A percentile compares a stretch with the other conserved stretches of the same genome.
These are phyloP conservation scores for Aphanomyces astaci DNA, from an alignment of 352 stramenopile species.

Conservation along the genomic window DNA sequence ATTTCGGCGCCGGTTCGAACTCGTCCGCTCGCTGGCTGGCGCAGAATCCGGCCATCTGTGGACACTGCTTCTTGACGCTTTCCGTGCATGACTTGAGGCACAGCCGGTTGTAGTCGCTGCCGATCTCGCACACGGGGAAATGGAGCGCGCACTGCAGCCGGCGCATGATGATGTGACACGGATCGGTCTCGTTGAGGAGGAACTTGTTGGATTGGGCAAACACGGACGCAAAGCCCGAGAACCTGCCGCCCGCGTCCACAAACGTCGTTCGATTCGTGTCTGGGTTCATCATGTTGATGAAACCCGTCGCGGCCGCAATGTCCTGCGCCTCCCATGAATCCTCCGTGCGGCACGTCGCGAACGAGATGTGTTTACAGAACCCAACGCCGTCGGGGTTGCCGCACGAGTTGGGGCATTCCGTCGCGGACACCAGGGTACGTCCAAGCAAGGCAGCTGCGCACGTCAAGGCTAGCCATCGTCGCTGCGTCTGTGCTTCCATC, in stretches of 20 bases:
- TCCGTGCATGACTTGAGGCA: slow-evolving; percentile 58
- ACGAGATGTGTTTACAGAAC: slow-evolving; percentile 78
- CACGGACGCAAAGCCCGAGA: slow-evolving; percentile 38
- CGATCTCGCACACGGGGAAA: slow-evolving; percentile 78
- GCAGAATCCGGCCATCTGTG: slow-evolving; percentile 54
- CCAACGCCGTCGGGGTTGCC: slow-evolving; percentile 56
- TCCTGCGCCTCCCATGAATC: slow-evolving; percentile 60
- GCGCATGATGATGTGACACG: slow-evolving; percentile 49
- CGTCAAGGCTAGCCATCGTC: background rate
- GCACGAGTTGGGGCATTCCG: slow-evolving; percentile 68
- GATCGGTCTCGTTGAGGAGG: slow-evolving; percentile 52
- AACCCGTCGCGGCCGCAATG: slow-evolving; percentile 32
- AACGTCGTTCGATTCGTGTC: slow-evolving; percentile 39
- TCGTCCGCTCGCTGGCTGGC: slow-evolving; percentile 9
- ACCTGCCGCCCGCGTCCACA: slow-evolving; percentile 27
- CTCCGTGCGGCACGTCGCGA: slow-evolving; percentile 51
- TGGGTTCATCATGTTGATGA: slow-evolving; percentile 22
- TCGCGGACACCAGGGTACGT: slow-evolving; percentile 5
- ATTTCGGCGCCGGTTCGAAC: slow-evolving; percentile 39
- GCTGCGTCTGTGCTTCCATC: background rate
- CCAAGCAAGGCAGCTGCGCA: background rate
- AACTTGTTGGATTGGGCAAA: slow-evolving; percentile 33
- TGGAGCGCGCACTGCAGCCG: slow-evolving; percentile 58
- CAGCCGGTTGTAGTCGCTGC: slow-evolving; percentile 52
- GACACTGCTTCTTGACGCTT: slow-evolving; percentile 49